A percentile compares a stretch with the other conserved stretches of the same genome.
Evolutionary conservation across 257 asterid species (phyloP).

Genomic region (Ligustrum vulgare): DNA sequence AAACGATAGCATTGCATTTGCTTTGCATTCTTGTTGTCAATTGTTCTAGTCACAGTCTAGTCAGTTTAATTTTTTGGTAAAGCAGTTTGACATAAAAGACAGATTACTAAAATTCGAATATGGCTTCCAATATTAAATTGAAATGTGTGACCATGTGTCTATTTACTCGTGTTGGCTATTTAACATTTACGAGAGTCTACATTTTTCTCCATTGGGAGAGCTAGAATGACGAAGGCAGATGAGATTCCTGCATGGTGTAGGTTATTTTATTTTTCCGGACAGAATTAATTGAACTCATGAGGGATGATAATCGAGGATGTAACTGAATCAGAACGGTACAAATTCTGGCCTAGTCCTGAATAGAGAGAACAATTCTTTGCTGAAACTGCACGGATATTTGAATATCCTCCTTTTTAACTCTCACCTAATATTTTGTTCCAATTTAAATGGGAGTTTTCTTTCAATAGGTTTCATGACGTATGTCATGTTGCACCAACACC

Average conservation of each 20-base stretch:
- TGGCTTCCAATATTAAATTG: neutral
- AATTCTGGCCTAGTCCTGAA: neutral
- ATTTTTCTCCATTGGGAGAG: neutral
- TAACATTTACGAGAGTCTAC: neutral
- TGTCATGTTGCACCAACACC: neutral
- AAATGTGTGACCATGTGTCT: neutral
- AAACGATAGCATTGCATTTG: no score
- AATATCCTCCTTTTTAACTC: neutral
- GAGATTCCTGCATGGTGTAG: neutral
- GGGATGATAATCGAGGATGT: neutral
- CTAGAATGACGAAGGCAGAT: neutral
- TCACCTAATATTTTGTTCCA: neutral
- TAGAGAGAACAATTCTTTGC: neutral
- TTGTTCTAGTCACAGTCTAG: neutral
- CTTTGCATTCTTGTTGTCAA: no score
- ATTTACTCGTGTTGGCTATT: neutral
- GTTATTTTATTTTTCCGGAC: neutral
- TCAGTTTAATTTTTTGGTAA: slow-evolving; percentile 1
- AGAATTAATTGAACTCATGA: no score
- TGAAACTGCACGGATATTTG: neutral
- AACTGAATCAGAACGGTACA: neutral
- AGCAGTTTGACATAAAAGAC: slow-evolving; percentile 4
- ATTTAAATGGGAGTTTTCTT: neutral
- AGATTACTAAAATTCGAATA: no score
- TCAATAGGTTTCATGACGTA: neutral